Conservation (phyloP, 164 flowering plant species). For the Macadamia integrifolia region DNA sequence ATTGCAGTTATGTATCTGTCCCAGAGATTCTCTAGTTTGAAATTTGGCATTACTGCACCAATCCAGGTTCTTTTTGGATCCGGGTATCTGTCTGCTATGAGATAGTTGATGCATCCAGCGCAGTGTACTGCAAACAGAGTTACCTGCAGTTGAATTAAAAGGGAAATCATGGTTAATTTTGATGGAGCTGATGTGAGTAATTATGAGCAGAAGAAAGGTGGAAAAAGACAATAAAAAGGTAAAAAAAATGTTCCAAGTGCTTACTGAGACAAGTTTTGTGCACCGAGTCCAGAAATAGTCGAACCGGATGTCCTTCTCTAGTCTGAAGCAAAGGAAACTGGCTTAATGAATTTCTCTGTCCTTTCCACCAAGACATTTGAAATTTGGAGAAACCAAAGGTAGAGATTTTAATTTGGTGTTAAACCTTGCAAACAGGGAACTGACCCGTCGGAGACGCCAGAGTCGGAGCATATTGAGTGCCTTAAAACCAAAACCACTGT, state of each 20-base stretch:
- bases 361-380: conserved; percentile 5
- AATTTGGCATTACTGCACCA: conserved; percentile 81
- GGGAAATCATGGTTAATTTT: background rate
- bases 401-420: conserved; percentile 16
- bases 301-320: conserved; percentile 93
- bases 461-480: conserved; percentile 83
- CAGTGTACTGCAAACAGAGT: conserved; percentile 90
- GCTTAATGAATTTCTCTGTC: conserved; percentile 15
- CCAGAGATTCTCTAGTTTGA: conserved; percentile 73
- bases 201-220: background rate
- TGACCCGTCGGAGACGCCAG: conserved; percentile 95
- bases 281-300: conserved; percentile 96
- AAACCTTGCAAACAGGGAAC: conserved; percentile 93
- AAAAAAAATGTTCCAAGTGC: conserved; percentile 12
- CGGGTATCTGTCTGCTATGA: conserved; percentile 87
- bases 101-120: conserved; percentile 90
- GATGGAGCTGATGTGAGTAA: background rate
- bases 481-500: conserved; percentile 53
- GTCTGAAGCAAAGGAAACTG: conserved; percentile 47
- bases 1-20: conserved; percentile 74
- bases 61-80: conserved; percentile 90
- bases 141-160: conserved; percentile 43
- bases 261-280: conserved; percentile 83
- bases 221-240: background rate
- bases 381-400: conserved; percentile 16